Base-by-base conservation (phyloP, 2,329 filamentous ascomycete genomes). In the Magnaporthiopsis incrustans region DNA sequence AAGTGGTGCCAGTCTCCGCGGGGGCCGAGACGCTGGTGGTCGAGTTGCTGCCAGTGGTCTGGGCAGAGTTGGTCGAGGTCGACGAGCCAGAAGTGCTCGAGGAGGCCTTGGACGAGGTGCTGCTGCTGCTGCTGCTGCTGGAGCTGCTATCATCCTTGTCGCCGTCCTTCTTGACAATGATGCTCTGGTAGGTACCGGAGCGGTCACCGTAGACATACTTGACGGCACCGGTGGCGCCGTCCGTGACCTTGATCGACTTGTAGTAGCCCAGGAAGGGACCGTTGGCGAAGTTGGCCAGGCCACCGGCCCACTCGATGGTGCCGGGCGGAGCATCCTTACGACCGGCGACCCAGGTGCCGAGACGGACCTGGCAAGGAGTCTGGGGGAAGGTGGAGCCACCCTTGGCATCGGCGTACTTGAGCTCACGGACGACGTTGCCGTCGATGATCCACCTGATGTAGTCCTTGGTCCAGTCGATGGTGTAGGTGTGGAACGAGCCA, bases 271-370 rank as follows among this genome's bases (percentile, higher is more conserved):
- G 71, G 77, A 83, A 85, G 65, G 84, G 83, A 66, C 74, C 81
- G 69, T 82, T 68, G 68, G 69, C 69, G 71, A 84, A 85, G 72
- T 85, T 75, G 68, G 83, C 75, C 62, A 72, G 66, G 64, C 89
- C 88, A 60, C 88, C 87, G 59, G 88, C 87, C 89, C 88, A 91
- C 64, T 84, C 72, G 65, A 88, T 81, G 30, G 86, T 89, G 60
- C 88, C 87, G 66, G 76, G 66, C n/a, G 80, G 74, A 53, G 78
- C 73, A 64, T 76, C 73, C 68, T 82, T 97, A 77, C 92, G 97
- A 59, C 95, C 95, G 60, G 96, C 95, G 69, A 99, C 92, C 94
- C 95, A 99, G 61, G 91, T 88, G 27, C 91, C 93, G 76, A 96
- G 98, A 68, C 92, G 68, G 14, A 89, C 72, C 64, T 83, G 82